These are phyloP conservation scores for Trichophyton benhamiae DNA, from an alignment of 2,329 filamentous ascomycete species.

Conservation along the genomic window DNA sequence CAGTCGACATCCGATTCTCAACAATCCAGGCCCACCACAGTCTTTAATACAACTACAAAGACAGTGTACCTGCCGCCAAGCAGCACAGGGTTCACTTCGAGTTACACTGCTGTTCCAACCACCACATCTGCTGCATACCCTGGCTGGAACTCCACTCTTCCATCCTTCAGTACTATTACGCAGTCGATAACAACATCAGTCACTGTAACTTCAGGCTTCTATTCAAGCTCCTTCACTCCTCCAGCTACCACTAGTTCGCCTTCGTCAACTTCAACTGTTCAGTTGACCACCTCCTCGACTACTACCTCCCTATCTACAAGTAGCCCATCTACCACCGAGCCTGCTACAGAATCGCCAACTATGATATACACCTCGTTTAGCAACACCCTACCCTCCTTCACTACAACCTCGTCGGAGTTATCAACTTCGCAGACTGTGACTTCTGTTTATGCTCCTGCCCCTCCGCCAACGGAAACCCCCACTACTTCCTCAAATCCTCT, in stretches of 20 bases:
- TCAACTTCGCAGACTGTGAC: not conserved
- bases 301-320: not conserved
- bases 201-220: not conserved
- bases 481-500: not conserved
- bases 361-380: not conserved
- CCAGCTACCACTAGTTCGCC: not conserved
- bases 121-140: not conserved
- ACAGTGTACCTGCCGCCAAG: not conserved
- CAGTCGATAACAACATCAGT: not conserved
- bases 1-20: not conserved
- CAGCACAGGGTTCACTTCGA: not conserved
- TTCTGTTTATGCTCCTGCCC: not conserved
- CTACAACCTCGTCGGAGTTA: not conserved
- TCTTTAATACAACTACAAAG: not conserved
- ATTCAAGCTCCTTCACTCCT: not conserved
- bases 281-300: not conserved
- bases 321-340: not conserved
- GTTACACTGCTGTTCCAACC: not conserved
- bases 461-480: not conserved
- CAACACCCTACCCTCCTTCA: not conserved
- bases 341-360: not conserved
- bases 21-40: not conserved
- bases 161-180: not conserved
- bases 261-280: not conserved
- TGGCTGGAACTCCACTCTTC: not conserved